These are phyloP conservation scores for Dictyostelium brefeldianum DNA, from an alignment of 78 protist genomes.

Conservation along the genomic window DNA sequence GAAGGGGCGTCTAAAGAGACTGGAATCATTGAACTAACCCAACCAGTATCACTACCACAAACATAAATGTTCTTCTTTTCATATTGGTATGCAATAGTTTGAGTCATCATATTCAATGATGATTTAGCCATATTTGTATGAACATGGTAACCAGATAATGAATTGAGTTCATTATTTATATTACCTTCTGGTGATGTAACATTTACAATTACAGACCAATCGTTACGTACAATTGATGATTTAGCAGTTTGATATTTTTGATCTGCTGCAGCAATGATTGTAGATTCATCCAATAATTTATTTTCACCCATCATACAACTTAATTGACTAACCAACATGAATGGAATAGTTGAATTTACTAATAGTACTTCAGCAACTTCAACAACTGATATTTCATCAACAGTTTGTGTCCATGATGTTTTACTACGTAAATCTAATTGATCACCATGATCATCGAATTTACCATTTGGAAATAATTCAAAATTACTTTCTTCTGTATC, in stretches of 20 bases:
- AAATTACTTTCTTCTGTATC: conserved; percentile 5
- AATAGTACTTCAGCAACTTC: conserved; percentile 81
- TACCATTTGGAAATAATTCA: conserved; percentile 11
- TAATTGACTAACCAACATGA: conserved; percentile 65
- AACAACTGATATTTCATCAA: conserved; percentile 80
- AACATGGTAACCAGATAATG: conserved; percentile 87
- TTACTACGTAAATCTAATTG: conserved; percentile 82
- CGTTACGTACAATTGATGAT: neutral
- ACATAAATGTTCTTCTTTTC: conserved; percentile 86
- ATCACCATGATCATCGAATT: conserved; percentile 79
- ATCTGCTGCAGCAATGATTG: neutral
- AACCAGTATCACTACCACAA: conserved; percentile 87
- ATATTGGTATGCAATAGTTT: conserved; percentile 84
- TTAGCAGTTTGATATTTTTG: neutral
- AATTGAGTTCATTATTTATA: conserved; percentile 74
- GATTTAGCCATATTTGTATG: conserved; percentile 99
- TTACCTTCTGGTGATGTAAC: conserved; percentile 97
- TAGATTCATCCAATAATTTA: neutral
- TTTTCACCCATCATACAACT: conserved; percentile 38
- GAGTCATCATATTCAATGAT: conserved; percentile 96
- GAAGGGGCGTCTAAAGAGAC: neutral
- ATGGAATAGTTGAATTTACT: conserved; percentile 90
- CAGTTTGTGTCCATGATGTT: conserved; percentile 50
- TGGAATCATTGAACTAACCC: conserved; percentile 83
- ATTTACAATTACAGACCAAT: conserved; percentile 89